Evolutionary conservation across 2,329 filamentous ascomycete species (phyloP).

Genomic region (Leptographium procerum): DNA sequence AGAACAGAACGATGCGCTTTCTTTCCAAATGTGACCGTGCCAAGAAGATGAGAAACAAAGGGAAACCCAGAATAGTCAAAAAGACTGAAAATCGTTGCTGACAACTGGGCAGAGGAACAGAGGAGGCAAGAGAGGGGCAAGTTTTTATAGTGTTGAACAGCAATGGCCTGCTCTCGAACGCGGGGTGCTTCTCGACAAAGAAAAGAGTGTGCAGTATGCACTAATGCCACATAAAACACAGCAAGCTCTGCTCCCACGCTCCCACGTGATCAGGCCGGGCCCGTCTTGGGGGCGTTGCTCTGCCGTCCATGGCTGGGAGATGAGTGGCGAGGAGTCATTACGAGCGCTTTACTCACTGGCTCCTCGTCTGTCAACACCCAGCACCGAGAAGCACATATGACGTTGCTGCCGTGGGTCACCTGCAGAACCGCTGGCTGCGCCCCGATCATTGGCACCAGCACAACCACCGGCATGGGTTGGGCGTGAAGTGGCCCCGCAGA

Average conservation of each 20-base stretch:
- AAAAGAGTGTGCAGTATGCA: not conserved
- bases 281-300: too few species aligned
- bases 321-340: not conserved
- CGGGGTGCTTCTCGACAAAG: not conserved
- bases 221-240: not conserved
- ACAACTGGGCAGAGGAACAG: not conserved
- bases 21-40: not conserved
- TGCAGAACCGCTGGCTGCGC: not conserved
- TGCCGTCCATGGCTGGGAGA: too few species aligned
- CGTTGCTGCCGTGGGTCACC: not conserved
- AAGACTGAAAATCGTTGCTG: not conserved
- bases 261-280: not conserved
- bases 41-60: not conserved
- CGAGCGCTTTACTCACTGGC: not conserved
- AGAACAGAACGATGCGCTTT: not conserved
- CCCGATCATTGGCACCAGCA: not conserved
- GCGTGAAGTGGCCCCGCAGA: not conserved
- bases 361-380: not conserved
- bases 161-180: not conserved
- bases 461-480: not conserved
- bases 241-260: not conserved
- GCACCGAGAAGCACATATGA: not conserved
- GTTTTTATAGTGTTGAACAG: not conserved
- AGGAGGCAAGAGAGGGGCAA: not conserved
- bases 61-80: not conserved